Conservation (phyloP, 2,329 filamentous ascomycete species). For the Zymoseptoria ardabiliae region DNA sequence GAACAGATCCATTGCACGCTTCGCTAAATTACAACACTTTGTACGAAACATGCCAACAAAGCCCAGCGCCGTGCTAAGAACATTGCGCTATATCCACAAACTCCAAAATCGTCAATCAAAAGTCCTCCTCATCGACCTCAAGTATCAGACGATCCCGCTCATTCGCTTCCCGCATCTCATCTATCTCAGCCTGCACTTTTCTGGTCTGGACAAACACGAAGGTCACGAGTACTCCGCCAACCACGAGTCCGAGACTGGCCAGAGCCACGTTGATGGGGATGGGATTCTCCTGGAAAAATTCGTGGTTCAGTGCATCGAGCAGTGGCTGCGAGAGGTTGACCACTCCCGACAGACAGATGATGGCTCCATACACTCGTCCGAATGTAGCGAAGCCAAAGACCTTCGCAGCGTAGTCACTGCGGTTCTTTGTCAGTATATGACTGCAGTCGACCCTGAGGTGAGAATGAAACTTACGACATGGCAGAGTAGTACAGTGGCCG, state of each 20-base stretch:
- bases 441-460: too few species aligned
- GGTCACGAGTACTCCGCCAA: conserved; percentile 59
- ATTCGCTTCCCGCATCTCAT: conserved; percentile 10
- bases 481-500: conserved; percentile 85
- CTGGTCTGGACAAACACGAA: conserved; percentile 47
- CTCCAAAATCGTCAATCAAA: background rate
- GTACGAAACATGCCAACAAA: background rate
- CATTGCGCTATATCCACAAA: background rate
- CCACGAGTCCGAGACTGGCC: conserved; percentile 51
- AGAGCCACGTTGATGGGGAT: conserved; percentile 69
- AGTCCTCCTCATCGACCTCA: conserved; percentile 29
- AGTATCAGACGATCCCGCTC: conserved; percentile 10
- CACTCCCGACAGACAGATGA: conserved; percentile 76
- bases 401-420: conserved; percentile 71
- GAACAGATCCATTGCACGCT: background rate
- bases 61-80: background rate
- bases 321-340: conserved; percentile 77
- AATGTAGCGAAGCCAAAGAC: conserved; percentile 93
- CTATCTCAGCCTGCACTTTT: conserved; percentile 6
- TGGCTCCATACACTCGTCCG: conserved; percentile 81
- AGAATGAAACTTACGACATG: conserved; percentile 48
- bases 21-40: background rate
- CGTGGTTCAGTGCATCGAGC: conserved; percentile 69
- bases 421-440: background rate
- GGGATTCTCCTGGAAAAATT: conserved; percentile 63